Conservation (phyloP, 495 filamentous ascomycete species). For the Penicillium angulare region DNA sequence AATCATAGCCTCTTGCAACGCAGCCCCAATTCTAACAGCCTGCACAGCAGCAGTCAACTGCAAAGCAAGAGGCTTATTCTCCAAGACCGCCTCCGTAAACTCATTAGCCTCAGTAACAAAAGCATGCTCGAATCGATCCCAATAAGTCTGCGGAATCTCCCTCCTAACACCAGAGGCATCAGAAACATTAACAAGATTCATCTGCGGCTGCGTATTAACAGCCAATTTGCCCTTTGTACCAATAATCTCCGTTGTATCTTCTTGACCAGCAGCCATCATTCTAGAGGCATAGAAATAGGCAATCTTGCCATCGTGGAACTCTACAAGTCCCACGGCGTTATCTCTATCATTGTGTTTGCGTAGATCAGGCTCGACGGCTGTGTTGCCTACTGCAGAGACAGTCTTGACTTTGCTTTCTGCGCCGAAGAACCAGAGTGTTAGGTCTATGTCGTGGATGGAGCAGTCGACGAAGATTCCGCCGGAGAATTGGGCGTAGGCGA, state of each 20-base stretch:
- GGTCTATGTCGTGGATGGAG: slow-evolving; percentile 57
- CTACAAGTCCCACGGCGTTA: slow-evolving; percentile 60
- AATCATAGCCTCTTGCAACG: slow-evolving; percentile 58
- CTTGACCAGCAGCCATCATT: slow-evolving; percentile 62
- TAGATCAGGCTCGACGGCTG: slow-evolving; percentile 56
- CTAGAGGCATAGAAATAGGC: slow-evolving; percentile 58
- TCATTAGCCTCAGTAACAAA: slow-evolving; percentile 64
- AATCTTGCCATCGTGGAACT: slow-evolving; percentile 58
- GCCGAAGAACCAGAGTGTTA: slow-evolving; percentile 56
- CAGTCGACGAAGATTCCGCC: slow-evolving; percentile 61
- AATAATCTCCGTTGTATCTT: slow-evolving; percentile 62
- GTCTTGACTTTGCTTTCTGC: slow-evolving; percentile 42
- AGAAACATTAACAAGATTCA: slow-evolving; percentile 52
- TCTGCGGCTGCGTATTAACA: slow-evolving; percentile 53
- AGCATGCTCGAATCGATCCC: slow-evolving; percentile 59
- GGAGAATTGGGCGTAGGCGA: slow-evolving; percentile 51
- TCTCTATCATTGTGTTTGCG: slow-evolving; percentile 55
- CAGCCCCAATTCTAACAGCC: slow-evolving; percentile 59
- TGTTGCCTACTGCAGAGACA: slow-evolving; percentile 50
- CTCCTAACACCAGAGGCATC: slow-evolving; percentile 48
- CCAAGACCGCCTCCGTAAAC: slow-evolving; percentile 55
- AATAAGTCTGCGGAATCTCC: slow-evolving; percentile 59
- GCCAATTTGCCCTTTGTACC: slow-evolving; percentile 59
- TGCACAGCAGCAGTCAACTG: slow-evolving; percentile 53
- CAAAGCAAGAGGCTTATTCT: slow-evolving; percentile 51